Conservation (phyloP, 73 alveolate genomes). For the Stentor roeselii region DNA sequence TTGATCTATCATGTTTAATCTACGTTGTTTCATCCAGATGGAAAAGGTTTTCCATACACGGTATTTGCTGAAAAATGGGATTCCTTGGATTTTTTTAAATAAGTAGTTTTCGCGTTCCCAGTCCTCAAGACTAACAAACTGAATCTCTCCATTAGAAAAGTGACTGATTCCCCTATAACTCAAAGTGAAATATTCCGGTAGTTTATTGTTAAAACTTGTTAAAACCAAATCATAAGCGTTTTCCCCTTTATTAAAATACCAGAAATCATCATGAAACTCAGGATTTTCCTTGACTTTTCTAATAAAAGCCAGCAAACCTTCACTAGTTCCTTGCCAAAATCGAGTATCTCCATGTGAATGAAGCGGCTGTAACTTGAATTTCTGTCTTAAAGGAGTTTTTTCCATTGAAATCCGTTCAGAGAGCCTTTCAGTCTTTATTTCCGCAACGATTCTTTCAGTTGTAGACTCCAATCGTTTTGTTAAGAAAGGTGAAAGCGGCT, state of each 20-base stretch:
- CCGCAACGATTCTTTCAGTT: background rate
- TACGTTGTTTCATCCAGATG: slow-evolving; percentile 66
- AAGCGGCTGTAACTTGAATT: background rate
- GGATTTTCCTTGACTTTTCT: background rate
- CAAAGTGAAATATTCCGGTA: slow-evolving; percentile 50
- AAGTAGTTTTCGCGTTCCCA: slow-evolving; percentile 62
- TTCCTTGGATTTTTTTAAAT: slow-evolving; percentile 53
- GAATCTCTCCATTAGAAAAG: slow-evolving; percentile 50
- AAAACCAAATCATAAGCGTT: slow-evolving; percentile 63
- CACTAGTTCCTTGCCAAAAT: background rate
- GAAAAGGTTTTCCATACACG: slow-evolving; percentile 74
- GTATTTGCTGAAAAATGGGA: slow-evolving; percentile 69
- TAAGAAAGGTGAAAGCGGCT: background rate
- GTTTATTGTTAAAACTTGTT: slow-evolving; percentile 45
- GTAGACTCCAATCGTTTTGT: background rate
- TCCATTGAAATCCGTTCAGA: background rate
- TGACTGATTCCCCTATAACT: slow-evolving; percentile 62
- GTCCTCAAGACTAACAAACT: slow-evolving; percentile 50
- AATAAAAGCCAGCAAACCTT: background rate
- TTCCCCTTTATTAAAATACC: slow-evolving; percentile 63
- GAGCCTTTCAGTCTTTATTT: background rate
- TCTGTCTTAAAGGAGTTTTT: background rate
- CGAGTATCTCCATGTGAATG: background rate
- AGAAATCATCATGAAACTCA: slow-evolving; percentile 49
- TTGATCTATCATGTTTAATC: background rate